Evolutionary conservation across 2,329 filamentous ascomycete genomes (phyloP), one percentile per base, ranked within the genome.

Genomic region (Cladobotryum mycophilum): DNA sequence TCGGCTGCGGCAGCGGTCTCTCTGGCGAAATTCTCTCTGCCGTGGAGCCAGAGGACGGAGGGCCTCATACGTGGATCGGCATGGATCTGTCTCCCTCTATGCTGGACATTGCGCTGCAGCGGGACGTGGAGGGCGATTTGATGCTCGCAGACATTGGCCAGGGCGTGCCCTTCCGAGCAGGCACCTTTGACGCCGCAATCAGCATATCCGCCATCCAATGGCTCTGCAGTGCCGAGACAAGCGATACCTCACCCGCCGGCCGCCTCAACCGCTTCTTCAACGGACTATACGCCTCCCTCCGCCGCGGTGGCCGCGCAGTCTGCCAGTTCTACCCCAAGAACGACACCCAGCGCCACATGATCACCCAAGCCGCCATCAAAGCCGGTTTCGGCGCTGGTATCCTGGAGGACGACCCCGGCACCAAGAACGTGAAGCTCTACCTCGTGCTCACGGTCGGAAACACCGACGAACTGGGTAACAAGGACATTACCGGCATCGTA

Each of bases 321-420:
- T 96, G 91, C 66, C 93, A 99, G 64, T 99, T 99, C 69, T 99
- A 99, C 67, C 93, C 93, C 3, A 96, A 96, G 72, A 97, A 99
- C 67, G 87, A 95, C 59, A 77, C 81, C 55, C 93, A 99, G 72
- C 82, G 91, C 63, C 83, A 80, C 63, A 96, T 99, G 91, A 95
- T 99, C 59, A 89, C 85, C 47, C 79, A 81, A 53, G 93, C 93
- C 0, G 93, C 93, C 0, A 86, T 97, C 54, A 90, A 88, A 64
- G 93, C 93, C 1, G 93, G 93, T 0, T 99, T 99, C 62, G 92
- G 93, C 44, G 93, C 93, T 0, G 93, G 93, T 72, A 79, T 99
- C 34, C 74, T 99, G 44, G 92, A 97, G 69, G 93, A 99, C 69
- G 92, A 97, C 66, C 88, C 88, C 0, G 92, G 90, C 41, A 99